Evolutionary conservation across 805 yeast species (phyloP).

Genomic region (Wickerhamiella azymoides): DNA sequence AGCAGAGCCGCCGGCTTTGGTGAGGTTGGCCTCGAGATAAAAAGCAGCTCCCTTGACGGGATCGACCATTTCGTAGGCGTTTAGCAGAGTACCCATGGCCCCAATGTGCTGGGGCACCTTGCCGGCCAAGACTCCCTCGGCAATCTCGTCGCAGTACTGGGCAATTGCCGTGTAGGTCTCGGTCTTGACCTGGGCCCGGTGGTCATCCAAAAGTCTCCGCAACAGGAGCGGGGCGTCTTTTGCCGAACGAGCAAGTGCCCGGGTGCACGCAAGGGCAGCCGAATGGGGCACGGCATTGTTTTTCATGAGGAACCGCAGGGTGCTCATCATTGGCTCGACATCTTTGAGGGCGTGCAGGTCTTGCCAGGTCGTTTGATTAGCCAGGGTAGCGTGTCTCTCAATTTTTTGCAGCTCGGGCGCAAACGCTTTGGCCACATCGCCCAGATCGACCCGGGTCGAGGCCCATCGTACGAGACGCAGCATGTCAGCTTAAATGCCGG

Average conservation of each 20-base stretch:
- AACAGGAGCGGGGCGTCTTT: slow-evolving; percentile 14
- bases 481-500: background rate
- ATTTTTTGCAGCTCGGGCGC: slow-evolving; percentile 1
- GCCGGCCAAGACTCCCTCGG: slow-evolving; percentile 6
- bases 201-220: slow-evolving; percentile 9
- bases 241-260: slow-evolving; percentile 16
- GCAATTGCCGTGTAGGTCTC: slow-evolving; percentile 8
- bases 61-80: slow-evolving; percentile 14
- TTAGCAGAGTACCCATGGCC: slow-evolving; percentile 11
- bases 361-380: slow-evolving; percentile 16
- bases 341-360: slow-evolving; percentile 14
- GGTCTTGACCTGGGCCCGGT: slow-evolving; percentile 4
- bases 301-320: slow-evolving; percentile 7
- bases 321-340: slow-evolving; percentile 16
- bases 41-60: slow-evolving; percentile 16
- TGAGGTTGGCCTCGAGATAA: slow-evolving; percentile 5
- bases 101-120: slow-evolving; percentile 2
- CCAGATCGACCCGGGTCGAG: background rate
- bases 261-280: slow-evolving; percentile 6
- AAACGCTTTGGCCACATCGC: background rate
- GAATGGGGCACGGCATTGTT: slow-evolving; percentile 2
- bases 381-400: slow-evolving; percentile 12
- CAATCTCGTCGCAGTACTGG: slow-evolving; percentile 10
- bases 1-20: slow-evolving; percentile 12
- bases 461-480: background rate